Percentiles rank a stretch among this genome's conserved stretches.
Evolutionary conservation across 257 asterid genomes (phyloP).

Genomic region (Scutellaria galericulata): DNA sequence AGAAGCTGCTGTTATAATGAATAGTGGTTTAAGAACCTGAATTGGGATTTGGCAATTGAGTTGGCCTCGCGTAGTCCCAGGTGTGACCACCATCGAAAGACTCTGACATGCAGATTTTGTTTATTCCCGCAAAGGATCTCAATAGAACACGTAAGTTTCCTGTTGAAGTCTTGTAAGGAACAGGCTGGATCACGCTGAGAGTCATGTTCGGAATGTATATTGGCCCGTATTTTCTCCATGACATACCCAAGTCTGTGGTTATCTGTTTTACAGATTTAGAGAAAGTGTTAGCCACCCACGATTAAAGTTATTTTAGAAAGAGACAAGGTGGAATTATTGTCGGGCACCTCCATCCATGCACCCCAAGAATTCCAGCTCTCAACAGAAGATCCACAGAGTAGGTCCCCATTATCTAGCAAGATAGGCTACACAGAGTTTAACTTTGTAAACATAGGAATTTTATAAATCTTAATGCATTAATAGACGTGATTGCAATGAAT

Average conservation of each 20-base stretch:
- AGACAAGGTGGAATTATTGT: background rate
- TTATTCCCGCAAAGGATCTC: constrained; percentile 70
- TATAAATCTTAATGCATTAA: background rate
- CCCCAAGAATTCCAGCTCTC: constrained; percentile 99
- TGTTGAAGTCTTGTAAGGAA: constrained; percentile 77
- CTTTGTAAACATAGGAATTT: background rate
- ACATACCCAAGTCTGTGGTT: constrained; percentile 73
- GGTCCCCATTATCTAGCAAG: constrained; percentile 77
- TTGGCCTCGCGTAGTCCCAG: constrained; percentile 85
- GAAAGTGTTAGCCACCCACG: constrained; percentile 1
- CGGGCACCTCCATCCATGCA: constrained; percentile 93
- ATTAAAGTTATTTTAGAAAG: background rate
- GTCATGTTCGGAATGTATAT: constrained; percentile 60
- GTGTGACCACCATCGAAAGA: constrained; percentile 82
- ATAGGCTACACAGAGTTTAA: constrained; percentile 62
- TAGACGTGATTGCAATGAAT: background rate
- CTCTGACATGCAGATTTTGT: constrained; percentile 82
- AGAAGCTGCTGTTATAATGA: background rate
- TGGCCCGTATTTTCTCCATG: constrained; percentile 94
- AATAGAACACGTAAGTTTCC: constrained; percentile 77
- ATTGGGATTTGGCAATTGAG: constrained; percentile 86
- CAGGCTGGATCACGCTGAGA: constrained; percentile 94
- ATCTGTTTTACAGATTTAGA: constrained; percentile 51
- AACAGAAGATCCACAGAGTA: constrained; percentile 97
- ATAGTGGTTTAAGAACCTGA: constrained; percentile 58